Base-by-base conservation (phyloP, 169 alveolate genomes). In the Plasmodium sp. region DNA sequence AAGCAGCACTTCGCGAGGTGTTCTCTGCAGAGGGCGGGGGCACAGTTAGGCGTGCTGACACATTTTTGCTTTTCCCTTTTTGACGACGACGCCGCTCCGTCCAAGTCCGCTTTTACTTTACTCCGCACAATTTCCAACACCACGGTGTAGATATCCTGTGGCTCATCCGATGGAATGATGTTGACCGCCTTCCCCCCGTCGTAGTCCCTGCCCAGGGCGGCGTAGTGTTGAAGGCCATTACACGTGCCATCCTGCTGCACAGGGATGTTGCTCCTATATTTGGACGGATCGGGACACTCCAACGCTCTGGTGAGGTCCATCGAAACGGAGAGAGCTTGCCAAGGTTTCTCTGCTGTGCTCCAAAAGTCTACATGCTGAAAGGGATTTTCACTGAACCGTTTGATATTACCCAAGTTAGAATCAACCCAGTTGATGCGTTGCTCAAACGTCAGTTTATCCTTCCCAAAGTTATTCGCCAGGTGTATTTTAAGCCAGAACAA, bases 181-280 rank as follows among this genome's bases (percentile, higher is more conserved):
- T 98, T 98, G 10, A 99, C 99, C 62, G 99, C 98, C 22, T 96
- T 84, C 3, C 99, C 99, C 39, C 99, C 99, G 43, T 97, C 97
- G 51, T 95, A 95, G 93, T 99, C 99, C 92, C 99, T 95, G 34
- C 99, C 99, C 54, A 99, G 90, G 0, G 99, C 99, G 5, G 99
- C 99, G 95, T 98, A 98, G 96, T 98, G 99, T 95, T 99, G 98
- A 90, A 99, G 95, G 18, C 99, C 99, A 83, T 99, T 99, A 95
- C 99, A 99, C 14, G 99, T 97, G 12, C 99, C 99, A 95, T 99
- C 99, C 82, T 98, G 98, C 94, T 99, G 99, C 0, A 99, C 97
- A n/a, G 99, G 99, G 67, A 98, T 86, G 79, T 94, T 95, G 62
- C 98, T 97, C 84, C 95, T 58, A 95, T 97, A 98, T 39, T 97